Evolutionary conservation across 2,329 filamentous ascomycete genomes (phyloP).

Genomic region (Colletotrichum tanaceti): DNA sequence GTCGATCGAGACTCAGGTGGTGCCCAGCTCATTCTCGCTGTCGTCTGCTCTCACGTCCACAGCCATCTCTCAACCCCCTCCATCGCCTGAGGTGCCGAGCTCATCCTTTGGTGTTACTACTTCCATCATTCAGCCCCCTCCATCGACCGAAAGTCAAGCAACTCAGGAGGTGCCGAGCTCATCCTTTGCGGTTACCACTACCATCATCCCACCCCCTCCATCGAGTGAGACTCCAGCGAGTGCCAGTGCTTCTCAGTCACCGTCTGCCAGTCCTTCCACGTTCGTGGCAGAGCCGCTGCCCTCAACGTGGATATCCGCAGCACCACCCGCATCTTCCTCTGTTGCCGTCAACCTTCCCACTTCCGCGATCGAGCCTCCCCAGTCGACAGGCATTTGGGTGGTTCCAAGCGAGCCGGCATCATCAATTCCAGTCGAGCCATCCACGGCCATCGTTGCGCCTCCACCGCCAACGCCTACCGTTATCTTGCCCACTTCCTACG

Average conservation of each 20-base stretch:
- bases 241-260: no score
- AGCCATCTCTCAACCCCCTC: background rate
- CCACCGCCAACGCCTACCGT: constrained; percentile 2
- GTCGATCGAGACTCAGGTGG: background rate
- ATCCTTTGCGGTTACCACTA: background rate
- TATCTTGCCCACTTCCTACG: constrained; percentile 23
- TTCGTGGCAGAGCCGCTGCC: background rate
- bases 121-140: background rate
- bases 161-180: background rate
- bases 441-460: constrained; percentile 1
- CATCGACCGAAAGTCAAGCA: background rate
- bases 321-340: background rate
- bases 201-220: background rate
- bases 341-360: no score
- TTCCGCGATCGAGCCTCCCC: background rate
- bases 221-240: background rate
- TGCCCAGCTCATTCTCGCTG: background rate
- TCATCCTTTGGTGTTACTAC: background rate
- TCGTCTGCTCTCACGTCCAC: background rate
- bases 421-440: constrained; percentile 3
- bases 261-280: background rate
- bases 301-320: background rate
- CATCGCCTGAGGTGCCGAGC: background rate
- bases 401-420: constrained; percentile 9
- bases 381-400: background rate